These are phyloP conservation scores for Cordia subcordata DNA, from an alignment of 257 asterid species.

Conservation along the genomic window DNA sequence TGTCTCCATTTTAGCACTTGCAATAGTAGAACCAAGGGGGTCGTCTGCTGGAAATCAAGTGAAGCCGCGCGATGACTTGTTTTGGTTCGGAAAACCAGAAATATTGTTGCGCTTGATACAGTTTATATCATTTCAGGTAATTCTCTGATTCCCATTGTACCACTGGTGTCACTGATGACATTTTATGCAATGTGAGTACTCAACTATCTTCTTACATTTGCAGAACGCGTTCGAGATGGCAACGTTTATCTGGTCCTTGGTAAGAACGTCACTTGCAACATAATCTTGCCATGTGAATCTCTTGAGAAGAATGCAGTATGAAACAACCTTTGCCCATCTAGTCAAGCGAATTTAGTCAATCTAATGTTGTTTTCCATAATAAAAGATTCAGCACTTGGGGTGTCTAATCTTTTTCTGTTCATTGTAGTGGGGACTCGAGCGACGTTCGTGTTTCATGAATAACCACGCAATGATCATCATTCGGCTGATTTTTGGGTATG, in stretches of 20 bases:
- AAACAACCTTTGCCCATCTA: too few relatives aligned
- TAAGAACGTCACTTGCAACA: constrained; percentile 22
- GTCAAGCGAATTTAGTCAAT: too few relatives aligned
- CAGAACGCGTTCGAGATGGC: constrained; percentile 99
- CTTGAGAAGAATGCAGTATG: too few relatives aligned
- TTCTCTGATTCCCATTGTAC: not conserved
- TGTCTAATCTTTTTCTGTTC: not conserved
- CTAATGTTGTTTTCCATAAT: too few relatives aligned
- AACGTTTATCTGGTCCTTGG: constrained; percentile 87
- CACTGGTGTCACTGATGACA: constrained; percentile 4
- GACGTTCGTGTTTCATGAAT: constrained; percentile 72
- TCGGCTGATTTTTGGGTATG: constrained; percentile 68
- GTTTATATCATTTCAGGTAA: constrained; percentile 89
- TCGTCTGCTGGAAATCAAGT: constrained; percentile 51
- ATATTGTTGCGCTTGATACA: constrained; percentile 68
- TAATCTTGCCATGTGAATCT: not conserved
- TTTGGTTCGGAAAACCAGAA: constrained; percentile 90
- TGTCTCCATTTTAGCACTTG: constrained; percentile 81
- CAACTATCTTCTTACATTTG: constrained; percentile 12
- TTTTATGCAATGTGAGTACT: constrained; percentile 5
- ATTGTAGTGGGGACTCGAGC: constrained; percentile 75
- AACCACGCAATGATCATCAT: constrained; percentile 62
- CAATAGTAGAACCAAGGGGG: constrained; percentile 53
- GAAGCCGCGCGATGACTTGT: constrained; percentile 77
- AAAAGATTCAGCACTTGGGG: too few relatives aligned